Evolutionary conservation across 305 asterid genomes (phyloP), one percentile per base, ranked within the genome.

Genomic region (Fraxinus sp.): DNA sequence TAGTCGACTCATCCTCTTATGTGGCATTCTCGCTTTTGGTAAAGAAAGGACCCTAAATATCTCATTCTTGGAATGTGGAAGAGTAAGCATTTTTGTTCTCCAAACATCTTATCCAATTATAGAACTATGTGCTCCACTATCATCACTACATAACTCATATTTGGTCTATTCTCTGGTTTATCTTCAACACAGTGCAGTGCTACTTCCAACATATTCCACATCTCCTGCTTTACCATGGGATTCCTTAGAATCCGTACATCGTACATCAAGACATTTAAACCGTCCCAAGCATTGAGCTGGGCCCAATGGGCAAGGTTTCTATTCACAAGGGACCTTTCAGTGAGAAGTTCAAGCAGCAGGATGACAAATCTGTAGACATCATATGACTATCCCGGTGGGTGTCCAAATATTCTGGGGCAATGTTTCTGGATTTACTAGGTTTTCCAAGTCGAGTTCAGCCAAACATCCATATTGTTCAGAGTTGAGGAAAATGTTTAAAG

Each of bases 331-430:
- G 78, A 74, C 57, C 32, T 90, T 75, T 91, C 90, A 0, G 89
- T 90, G 22, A 90, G 36, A 81, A 90, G 89, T 70, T 90, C 90
- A 28, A 90, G 91, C 55, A 90, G 79, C 64, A 90, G 43, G 57
- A 90, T 4, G 36, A 4, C 36, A 33, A 33, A 33, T 33, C 5
- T 33, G 36, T 33, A 33, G 36, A 33, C 5, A 33, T 90, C 93
- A 0, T 87, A 79, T 41, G 91, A 83, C 81, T 88, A 90, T 26
- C 78, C 78, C 76, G 84, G n/a, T 85, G 59, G 18, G 79, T 72
- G 79, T 76, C 85, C 11, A 77, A 33, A 33, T 33, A 33, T 33
- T 33, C 36, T 33, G 5, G 36, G 36, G 36, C 36, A 33, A 33
- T 33, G 36, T 33, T 33, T 33, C 36, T 33, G 36, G 36, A 33